These are phyloP conservation scores for Begonia fuchsioides DNA, from an alignment of 306 rosid genomes.

Conservation along the genomic window DNA sequence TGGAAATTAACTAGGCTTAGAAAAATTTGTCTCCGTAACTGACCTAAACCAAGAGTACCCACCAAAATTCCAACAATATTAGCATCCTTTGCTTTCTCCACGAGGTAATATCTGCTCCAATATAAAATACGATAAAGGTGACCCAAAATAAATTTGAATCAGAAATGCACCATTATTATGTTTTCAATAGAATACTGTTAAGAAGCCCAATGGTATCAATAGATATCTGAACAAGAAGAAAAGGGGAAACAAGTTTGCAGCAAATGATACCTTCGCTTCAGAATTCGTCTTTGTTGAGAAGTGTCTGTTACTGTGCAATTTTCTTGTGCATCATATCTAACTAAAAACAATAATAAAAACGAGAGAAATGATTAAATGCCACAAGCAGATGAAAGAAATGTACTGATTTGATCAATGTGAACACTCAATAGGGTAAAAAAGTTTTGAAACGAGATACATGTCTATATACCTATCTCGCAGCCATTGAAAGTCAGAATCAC, in stretches of 20 bases:
- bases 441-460: background rate
- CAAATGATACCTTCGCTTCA: constrained; percentile 59
- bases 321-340: constrained; percentile 63
- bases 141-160: too few species aligned
- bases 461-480: constrained; percentile 67
- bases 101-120: constrained; percentile 69
- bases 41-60: constrained; percentile 94
- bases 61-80: constrained; percentile 76
- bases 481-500: constrained; percentile 65
- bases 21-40: too few species aligned
- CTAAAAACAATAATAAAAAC: constrained; percentile 41
- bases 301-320: constrained; percentile 45
- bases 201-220: too few species aligned
- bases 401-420: too few species aligned
- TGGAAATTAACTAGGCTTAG: background rate
- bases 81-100: constrained; percentile 95
- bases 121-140: constrained; percentile 7
- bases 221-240: background rate
- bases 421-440: too few species aligned
- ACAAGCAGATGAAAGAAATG: too few species aligned
- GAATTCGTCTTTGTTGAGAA: constrained; percentile 72
- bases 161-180: too few species aligned
- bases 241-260: background rate
- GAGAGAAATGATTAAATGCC: background rate
- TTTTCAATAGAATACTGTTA: too few species aligned